These are phyloP conservation scores for Penicillium oxalicum DNA, from an alignment of 2,329 filamentous ascomycete species.

Conservation along the genomic window DNA sequence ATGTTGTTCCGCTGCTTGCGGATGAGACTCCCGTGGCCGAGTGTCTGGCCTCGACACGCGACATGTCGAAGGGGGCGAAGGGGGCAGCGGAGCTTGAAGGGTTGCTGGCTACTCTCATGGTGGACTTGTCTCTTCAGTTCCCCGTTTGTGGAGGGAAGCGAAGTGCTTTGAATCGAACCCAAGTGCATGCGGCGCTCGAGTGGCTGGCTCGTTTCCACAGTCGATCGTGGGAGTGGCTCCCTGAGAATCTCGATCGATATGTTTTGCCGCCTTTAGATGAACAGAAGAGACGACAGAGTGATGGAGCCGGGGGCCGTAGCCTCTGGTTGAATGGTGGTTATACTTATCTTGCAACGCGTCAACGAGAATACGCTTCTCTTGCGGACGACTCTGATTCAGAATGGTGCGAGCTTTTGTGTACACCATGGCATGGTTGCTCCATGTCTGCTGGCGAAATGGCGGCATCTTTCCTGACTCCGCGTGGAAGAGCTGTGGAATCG, in stretches of 20 bases:
- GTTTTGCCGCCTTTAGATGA: slow-evolving; percentile 53
- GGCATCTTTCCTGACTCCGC: slow-evolving; percentile 47
- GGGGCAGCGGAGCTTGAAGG: slow-evolving; percentile 22
- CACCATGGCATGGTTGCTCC: slow-evolving; percentile 10
- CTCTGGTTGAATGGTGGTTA: slow-evolving; percentile 64
- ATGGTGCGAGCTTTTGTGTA: slow-evolving; percentile 51
- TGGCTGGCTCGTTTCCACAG: slow-evolving; percentile 61
- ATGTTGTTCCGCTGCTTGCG: slow-evolving; percentile 48
- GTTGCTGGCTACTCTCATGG: slow-evolving; percentile 52
- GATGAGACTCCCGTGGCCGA: slow-evolving; percentile 45
- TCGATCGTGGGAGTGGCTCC: slow-evolving; percentile 42
- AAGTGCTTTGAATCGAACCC: slow-evolving; percentile 40
- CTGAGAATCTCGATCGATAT: slow-evolving; percentile 23
- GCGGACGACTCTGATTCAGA: slow-evolving; percentile 45
- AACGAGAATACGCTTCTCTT: slow-evolving; percentile 50
- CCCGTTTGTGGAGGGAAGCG: slow-evolving; percentile 46
- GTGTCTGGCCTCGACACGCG: slow-evolving; percentile 44
- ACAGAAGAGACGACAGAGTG: slow-evolving; percentile 23
- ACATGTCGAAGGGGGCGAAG: slow-evolving; percentile 16
- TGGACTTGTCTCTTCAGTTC: slow-evolving; percentile 50
- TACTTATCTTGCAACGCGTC: slow-evolving; percentile 60
- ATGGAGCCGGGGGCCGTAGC: slow-evolving; percentile 17
- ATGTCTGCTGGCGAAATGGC: slow-evolving; percentile 49
- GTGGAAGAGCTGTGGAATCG: slow-evolving; percentile 46
- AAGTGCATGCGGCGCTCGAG: slow-evolving; percentile 51